Evolutionary conservation across 441 rosid species (phyloP).

Genomic region (Breynia disticha): DNA sequence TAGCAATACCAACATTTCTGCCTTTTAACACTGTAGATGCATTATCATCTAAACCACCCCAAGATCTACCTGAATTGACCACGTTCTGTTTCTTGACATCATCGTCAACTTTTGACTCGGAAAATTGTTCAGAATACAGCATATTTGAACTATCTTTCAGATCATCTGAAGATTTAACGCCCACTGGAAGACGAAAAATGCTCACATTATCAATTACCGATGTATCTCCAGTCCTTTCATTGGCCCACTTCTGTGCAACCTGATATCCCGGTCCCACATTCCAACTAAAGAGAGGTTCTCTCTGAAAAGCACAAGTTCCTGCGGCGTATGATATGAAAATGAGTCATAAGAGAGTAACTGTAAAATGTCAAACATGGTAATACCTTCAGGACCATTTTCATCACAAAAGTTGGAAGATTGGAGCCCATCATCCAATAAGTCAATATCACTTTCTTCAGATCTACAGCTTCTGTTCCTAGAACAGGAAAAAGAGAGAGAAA

Average conservation of each 20-base stretch:
- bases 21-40: slow-evolving; percentile 50
- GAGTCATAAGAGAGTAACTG: background rate
- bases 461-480: slow-evolving; percentile 18
- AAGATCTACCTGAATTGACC: slow-evolving; percentile 29
- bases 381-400: slow-evolving; percentile 50
- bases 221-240: slow-evolving; percentile 54
- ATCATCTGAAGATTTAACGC: slow-evolving; percentile 60
- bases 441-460: slow-evolving; percentile 25
- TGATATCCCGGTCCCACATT: slow-evolving; percentile 59
- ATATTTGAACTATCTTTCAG: slow-evolving; percentile 22
- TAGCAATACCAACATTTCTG: slow-evolving; percentile 43
- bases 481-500: background rate
- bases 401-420: slow-evolving; percentile 23
- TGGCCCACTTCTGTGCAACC: slow-evolving; percentile 61
- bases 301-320: slow-evolving; percentile 54
- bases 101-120: slow-evolving; percentile 28
- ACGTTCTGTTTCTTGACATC: slow-evolving; percentile 28
- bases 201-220: slow-evolving; percentile 45
- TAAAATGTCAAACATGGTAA: no score
- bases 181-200: slow-evolving; percentile 74
- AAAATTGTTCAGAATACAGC: slow-evolving; percentile 19
- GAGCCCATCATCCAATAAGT: slow-evolving; percentile 17
- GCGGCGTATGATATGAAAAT: slow-evolving; percentile 5
- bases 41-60: slow-evolving; percentile 34
- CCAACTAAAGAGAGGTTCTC: slow-evolving; percentile 61